phyloP scores from a whole-genome alignment of 108 stramenopile species.

The Epithemia pelagica region DNA sequence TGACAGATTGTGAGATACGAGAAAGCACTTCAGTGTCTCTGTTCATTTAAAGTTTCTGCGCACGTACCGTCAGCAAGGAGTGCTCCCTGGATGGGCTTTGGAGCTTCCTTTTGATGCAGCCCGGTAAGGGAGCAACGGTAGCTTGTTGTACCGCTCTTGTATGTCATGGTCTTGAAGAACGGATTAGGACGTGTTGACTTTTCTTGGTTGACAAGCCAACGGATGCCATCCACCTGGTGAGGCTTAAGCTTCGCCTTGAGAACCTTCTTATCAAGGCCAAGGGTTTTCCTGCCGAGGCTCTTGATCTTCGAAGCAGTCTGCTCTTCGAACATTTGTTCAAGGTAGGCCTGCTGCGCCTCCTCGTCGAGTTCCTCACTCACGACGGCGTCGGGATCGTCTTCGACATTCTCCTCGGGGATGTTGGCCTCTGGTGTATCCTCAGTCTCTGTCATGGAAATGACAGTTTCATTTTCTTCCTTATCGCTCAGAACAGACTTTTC shows the following conservation, averaged over 20 bases:
- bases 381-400: too few relatives aligned
- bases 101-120: neutral
- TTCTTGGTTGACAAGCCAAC: conserved; percentile 6
- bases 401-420: too few relatives aligned
- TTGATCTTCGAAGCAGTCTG: neutral
- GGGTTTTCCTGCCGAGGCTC: neutral
- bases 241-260: neutral
- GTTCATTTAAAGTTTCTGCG: neutral
- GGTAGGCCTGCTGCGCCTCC: neutral
- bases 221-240: conserved; percentile 1
- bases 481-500: too few relatives aligned
- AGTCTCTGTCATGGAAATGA: too few relatives aligned
- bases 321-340: neutral
- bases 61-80: conserved; percentile 1
- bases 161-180: neutral
- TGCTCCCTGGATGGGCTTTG: neutral
- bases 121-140: neutral
- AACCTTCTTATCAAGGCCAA: neutral
- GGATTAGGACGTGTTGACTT: neutral
- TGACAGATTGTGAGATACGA: neutral
- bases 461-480: too few relatives aligned
- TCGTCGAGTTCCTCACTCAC: neutral
- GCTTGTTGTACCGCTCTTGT: neutral
- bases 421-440: too few relatives aligned
- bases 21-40: neutral